phyloP scores from a whole-genome alignment of 352 stramenopile genomes.

The Globisporangium lucens region DNA sequence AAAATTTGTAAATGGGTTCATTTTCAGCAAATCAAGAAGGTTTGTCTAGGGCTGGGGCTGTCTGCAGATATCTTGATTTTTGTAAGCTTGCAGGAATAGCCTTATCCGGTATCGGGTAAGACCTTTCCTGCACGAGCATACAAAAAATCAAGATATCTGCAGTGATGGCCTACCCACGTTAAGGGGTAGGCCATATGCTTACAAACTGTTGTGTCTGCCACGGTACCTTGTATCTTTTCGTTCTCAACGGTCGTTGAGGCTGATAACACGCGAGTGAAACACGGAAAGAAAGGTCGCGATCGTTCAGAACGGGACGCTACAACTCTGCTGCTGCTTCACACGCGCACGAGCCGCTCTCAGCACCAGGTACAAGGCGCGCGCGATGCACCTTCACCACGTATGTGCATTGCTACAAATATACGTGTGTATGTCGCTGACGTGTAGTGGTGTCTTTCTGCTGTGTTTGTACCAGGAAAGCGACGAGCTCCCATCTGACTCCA shows the following conservation, averaged over 20 bases:
- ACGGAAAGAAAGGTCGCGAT: slow-evolving; percentile 16
- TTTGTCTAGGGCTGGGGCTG: too few relatives aligned
- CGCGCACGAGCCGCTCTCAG: neutral
- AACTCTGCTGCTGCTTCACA: neutral
- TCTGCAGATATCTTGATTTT: too few relatives aligned
- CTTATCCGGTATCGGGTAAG: too few relatives aligned
- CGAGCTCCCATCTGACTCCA: neutral
- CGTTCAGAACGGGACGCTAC: slow-evolving; percentile 1
- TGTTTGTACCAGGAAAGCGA: neutral
- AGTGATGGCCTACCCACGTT: too few relatives aligned
- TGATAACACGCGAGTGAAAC: slow-evolving; percentile 3
- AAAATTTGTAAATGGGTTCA: too few relatives aligned
- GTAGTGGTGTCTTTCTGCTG: neutral
- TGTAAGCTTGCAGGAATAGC: too few relatives aligned
- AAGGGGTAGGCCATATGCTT: too few relatives aligned
- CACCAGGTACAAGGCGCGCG: neutral
- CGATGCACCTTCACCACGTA: neutral
- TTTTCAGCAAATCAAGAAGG: too few relatives aligned
- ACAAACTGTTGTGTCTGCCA: neutral
- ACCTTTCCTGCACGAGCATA: too few relatives aligned
- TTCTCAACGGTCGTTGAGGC: neutral
- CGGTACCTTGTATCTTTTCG: slow-evolving; percentile 13
- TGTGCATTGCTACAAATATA: neutral
- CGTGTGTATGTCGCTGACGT: slow-evolving; percentile 2
- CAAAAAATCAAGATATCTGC: too few relatives aligned